A percentile compares a stretch with the other conserved stretches of the same genome.
Evolutionary conservation across 805 yeast species (phyloP).

Genomic region (Pichia manshurica): DNA sequence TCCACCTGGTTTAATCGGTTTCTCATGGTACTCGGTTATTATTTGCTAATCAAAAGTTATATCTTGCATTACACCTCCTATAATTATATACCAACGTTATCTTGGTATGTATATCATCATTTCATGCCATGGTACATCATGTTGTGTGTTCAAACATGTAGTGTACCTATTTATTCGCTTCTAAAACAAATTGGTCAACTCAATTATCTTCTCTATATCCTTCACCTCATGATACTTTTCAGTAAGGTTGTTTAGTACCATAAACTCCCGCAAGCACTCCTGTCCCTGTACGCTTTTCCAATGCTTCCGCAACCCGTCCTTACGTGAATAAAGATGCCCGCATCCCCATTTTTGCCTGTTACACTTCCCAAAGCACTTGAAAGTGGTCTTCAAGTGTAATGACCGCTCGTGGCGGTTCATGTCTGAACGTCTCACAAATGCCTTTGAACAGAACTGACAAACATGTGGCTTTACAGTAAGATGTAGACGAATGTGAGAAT

Average conservation of each 20-base stretch:
- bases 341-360: constrained; percentile 10
- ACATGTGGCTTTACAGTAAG: constrained; percentile 11
- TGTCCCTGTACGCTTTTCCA: constrained; percentile 9
- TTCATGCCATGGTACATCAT: too few relatives aligned
- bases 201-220: constrained; percentile 8
- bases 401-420: constrained; percentile 15
- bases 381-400: constrained; percentile 8
- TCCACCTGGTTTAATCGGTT: too few relatives aligned
- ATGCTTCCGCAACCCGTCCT: constrained; percentile 13
- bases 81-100: too few relatives aligned
- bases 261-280: constrained; percentile 3
- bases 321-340: constrained; percentile 10
- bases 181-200: constrained; percentile 3
- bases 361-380: constrained; percentile 5
- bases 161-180: too few relatives aligned
- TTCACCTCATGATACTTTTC: neutral
- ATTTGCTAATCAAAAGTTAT: too few relatives aligned
- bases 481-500: constrained; percentile 16
- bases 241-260: neutral
- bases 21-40: too few relatives aligned
- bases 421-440: constrained; percentile 15
- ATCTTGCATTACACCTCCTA: too few relatives aligned
- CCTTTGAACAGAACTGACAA: constrained; percentile 12
- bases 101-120: too few relatives aligned
- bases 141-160: too few relatives aligned